phyloP scores from a whole-genome alignment of 164 flowering plant species.

The Annona cherimola region DNA sequence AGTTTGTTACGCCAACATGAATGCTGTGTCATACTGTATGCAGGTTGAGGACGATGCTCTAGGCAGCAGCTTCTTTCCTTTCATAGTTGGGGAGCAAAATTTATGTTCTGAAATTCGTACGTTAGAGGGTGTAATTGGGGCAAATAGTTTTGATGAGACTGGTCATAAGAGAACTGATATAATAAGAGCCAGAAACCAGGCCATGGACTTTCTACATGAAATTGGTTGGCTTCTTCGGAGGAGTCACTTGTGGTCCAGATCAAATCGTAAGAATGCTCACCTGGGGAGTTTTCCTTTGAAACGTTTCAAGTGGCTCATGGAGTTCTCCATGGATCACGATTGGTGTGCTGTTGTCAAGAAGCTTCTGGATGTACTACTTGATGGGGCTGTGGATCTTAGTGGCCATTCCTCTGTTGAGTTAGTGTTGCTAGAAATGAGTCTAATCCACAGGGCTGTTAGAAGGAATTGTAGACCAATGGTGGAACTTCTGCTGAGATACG shows the following conservation, averaged over 20 bases:
- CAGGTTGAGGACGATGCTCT: constrained; percentile 80
- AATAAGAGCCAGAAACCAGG: constrained; percentile 36
- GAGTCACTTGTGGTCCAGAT: constrained; percentile 33
- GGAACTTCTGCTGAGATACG: constrained; percentile 50
- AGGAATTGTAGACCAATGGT: constrained; percentile 64
- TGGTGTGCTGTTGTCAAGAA: constrained; percentile 90
- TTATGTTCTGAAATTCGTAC: constrained; percentile 69
- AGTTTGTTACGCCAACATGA: not conserved
- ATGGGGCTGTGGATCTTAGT: constrained; percentile 43
- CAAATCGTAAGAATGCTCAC: constrained; percentile 27
- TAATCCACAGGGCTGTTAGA: constrained; percentile 69
- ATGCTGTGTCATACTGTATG: constrained; percentile 1
- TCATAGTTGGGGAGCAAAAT: constrained; percentile 72
- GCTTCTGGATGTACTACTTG: constrained; percentile 48
- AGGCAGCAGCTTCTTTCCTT: constrained; percentile 70
- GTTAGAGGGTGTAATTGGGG: constrained; percentile 54
- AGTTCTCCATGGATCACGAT: constrained; percentile 71
- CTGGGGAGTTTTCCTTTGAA: constrained; percentile 38
- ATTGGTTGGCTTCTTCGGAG: constrained; percentile 89
- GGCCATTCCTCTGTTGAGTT: constrained; percentile 34
- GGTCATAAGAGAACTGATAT: constrained; percentile 6
- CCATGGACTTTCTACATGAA: constrained; percentile 67
- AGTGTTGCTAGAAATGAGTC: constrained; percentile 49
- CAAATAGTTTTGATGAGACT: constrained; percentile 21
- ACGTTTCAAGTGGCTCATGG: constrained; percentile 63